Evolutionary conservation across 768 basidiomycete species (phyloP).

Genomic region (Agrocybe chaxingu): DNA sequence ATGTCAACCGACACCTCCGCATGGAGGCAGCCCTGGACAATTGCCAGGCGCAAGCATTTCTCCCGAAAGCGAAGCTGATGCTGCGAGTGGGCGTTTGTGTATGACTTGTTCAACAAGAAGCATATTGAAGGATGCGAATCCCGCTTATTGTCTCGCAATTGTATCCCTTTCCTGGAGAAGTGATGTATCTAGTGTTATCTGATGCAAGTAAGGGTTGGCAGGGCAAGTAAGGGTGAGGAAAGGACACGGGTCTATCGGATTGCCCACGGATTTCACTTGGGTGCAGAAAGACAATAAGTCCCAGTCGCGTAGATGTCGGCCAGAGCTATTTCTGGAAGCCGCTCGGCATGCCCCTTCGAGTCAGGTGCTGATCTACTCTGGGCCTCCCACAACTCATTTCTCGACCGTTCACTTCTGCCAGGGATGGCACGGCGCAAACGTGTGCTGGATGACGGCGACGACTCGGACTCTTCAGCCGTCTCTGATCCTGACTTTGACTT

Average conservation of each 20-base stretch:
- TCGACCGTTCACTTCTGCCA: neutral
- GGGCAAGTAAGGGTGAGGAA: too few species aligned
- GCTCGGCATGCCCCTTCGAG: neutral
- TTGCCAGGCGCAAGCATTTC: conserved; percentile 8
- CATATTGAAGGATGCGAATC: neutral
- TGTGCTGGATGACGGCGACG: conserved; percentile 69
- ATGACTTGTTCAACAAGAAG: neutral
- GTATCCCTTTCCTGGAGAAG: too few species aligned
- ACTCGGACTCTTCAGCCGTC: conserved; percentile 63
- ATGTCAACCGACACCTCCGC: conserved; percentile 6
- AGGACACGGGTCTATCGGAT: too few species aligned
- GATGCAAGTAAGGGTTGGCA: too few species aligned
- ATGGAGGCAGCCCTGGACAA: conserved; percentile 15
- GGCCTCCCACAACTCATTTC: neutral
- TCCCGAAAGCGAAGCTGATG: conserved; percentile 4
- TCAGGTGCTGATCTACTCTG: conserved; percentile 7
- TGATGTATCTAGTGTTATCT: too few species aligned
- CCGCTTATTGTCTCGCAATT: too few species aligned
- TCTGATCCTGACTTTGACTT: conserved; percentile 47
- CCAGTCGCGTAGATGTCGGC: too few species aligned
- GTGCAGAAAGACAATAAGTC: too few species aligned
- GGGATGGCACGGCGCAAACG: conserved; percentile 77
- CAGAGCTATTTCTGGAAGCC: too few species aligned
- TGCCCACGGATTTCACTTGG: too few species aligned
- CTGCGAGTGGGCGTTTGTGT: conserved; percentile 1